A percentile compares a stretch with the other conserved stretches of the same genome.
phyloP scores from a whole-genome alignment of 164 flowering plant species.

The Liquidambar formosana region DNA sequence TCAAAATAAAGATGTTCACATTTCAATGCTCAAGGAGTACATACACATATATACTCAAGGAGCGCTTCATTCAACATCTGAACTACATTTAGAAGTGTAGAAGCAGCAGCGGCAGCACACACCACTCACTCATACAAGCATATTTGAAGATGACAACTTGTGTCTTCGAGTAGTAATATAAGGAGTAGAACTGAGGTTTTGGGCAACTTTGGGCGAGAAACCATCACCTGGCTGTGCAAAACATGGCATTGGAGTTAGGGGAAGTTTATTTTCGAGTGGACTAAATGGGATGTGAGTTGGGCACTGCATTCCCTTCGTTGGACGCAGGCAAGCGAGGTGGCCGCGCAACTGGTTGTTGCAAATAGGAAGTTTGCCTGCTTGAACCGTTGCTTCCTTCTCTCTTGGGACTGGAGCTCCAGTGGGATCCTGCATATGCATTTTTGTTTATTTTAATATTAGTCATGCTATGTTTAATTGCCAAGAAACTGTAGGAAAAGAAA shows the following conservation, averaged over 20 bases:
- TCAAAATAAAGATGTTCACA: too few relatives aligned
- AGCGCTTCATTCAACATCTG: too few relatives aligned
- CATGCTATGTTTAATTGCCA: too few relatives aligned
- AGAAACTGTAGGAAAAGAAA: too few relatives aligned
- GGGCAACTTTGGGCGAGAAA: slow-evolving; percentile 40
- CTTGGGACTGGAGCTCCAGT: slow-evolving; percentile 59
- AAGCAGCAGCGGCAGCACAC: too few relatives aligned
- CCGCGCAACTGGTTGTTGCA: slow-evolving; percentile 50
- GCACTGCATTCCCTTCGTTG: slow-evolving; percentile 32
- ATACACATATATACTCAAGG: too few relatives aligned
- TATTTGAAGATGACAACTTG: slow-evolving; percentile 1
- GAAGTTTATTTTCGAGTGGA: slow-evolving; percentile 62
- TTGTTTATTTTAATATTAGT: too few relatives aligned
- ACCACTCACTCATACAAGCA: neutral
- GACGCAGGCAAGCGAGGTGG: slow-evolving; percentile 60
- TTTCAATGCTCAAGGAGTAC: too few relatives aligned
- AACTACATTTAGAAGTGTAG: too few relatives aligned
- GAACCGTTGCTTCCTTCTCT: slow-evolving; percentile 56
- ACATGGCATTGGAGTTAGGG: slow-evolving; percentile 25
- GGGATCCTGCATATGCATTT: slow-evolving; percentile 65
- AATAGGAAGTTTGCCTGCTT: slow-evolving; percentile 48
- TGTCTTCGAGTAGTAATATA: slow-evolving; percentile 26
- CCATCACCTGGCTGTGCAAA: slow-evolving; percentile 24
- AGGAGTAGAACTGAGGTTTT: slow-evolving; percentile 42
- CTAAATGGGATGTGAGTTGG: slow-evolving; percentile 44